Evolutionary conservation across 352 stramenopile species (phyloP).

Genomic region (Globisporangium recalcitrans): DNA sequence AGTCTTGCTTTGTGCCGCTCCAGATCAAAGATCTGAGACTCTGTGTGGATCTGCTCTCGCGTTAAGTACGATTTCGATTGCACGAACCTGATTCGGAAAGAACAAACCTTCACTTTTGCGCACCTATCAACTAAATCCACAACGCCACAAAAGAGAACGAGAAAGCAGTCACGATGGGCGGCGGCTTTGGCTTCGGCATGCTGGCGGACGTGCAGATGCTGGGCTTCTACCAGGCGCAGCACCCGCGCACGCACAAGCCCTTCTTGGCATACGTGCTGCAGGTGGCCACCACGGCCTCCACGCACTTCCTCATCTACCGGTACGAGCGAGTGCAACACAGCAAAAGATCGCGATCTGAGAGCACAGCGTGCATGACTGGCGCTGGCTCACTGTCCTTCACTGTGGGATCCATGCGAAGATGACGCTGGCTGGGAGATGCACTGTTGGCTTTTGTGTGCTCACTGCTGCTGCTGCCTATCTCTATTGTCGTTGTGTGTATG

Average conservation of each 20-base stretch:
- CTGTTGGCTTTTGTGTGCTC: neutral
- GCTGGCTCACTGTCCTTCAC: no score
- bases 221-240: slow-evolving; percentile 74
- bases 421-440: no score
- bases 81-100: neutral
- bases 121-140: neutral
- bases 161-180: slow-evolving; percentile 18
- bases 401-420: no score
- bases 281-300: slow-evolving; percentile 31
- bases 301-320: slow-evolving; percentile 67
- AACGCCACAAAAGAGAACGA: neutral
- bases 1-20: no score
- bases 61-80: neutral
- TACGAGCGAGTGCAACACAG: slow-evolving; percentile 6
- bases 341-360: neutral
- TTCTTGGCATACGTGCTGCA: slow-evolving; percentile 79
- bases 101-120: neutral
- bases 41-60: neutral
- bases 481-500: neutral
- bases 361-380: no score
- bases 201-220: slow-evolving; percentile 70
- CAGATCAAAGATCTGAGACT: neutral
- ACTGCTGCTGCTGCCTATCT: neutral
- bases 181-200: slow-evolving; percentile 58
- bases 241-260: slow-evolving; percentile 32